Percentiles rank a stretch among this genome's conserved stretches.
These are phyloP conservation scores for Pyrus pyrifolia DNA, from an alignment of 306 rosid genomes.

Conservation along the genomic window DNA sequence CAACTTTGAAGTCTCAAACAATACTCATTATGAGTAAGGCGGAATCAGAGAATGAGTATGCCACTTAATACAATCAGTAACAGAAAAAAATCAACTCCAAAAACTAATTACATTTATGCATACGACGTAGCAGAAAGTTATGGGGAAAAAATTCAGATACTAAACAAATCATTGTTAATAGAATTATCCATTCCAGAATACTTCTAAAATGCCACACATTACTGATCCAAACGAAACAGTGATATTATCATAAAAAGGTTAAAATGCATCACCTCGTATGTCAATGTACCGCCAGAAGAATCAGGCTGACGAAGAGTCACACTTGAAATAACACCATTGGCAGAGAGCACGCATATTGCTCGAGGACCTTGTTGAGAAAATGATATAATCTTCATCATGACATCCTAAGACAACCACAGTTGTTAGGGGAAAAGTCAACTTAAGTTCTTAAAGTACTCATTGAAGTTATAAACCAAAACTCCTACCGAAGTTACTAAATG, in stretches of 20 bases:
- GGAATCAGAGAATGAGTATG: not conserved
- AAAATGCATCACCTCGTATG: constrained; percentile 61
- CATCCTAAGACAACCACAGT: constrained; percentile 52
- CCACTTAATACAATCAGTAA: not conserved
- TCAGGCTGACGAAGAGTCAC: constrained; percentile 94
- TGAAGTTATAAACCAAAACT: not conserved
- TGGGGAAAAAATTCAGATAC: not conserved
- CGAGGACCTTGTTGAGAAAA: constrained; percentile 98
- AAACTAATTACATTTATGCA: not conserved
- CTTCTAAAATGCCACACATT: not conserved
- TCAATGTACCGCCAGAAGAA: constrained; percentile 72
- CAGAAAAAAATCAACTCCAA: not conserved
- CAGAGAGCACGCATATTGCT: constrained; percentile 85
- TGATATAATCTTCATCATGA: constrained; percentile 91
- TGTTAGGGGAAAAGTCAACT: not conserved
- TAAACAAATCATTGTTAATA: not conserved
- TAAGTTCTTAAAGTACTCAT: constrained; percentile 3
- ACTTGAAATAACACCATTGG: constrained; percentile 87
- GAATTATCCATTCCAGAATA: not conserved
- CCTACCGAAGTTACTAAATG: not conserved
- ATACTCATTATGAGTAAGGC: not conserved
- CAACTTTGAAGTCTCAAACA: no score
- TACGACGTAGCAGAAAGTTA: not conserved
- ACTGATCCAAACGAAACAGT: not conserved
- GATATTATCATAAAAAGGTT: not conserved